These are phyloP conservation scores for Kernera saxatilis DNA, from an alignment of 345 rosid species.

Conservation along the genomic window DNA sequence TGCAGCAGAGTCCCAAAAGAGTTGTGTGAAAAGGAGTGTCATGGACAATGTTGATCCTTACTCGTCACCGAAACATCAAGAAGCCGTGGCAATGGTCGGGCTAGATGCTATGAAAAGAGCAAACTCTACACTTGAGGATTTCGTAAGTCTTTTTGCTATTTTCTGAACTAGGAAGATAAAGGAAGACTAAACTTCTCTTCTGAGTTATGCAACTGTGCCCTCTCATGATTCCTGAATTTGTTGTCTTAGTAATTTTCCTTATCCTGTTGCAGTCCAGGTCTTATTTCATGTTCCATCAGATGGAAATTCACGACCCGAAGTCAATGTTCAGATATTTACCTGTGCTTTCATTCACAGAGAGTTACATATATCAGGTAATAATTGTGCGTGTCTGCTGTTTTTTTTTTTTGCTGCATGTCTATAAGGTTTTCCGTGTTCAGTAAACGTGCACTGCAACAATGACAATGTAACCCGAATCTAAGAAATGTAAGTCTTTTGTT, in stretches of 20 bases:
- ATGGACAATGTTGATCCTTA: neutral
- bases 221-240: neutral
- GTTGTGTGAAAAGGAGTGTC: constrained; percentile 14
- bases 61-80: neutral
- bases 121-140: constrained; percentile 90
- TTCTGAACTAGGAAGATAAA: neutral
- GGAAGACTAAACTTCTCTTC: neutral
- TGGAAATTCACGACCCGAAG: constrained; percentile 56
- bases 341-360: constrained; percentile 66
- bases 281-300: constrained; percentile 85
- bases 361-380: constrained; percentile 81
- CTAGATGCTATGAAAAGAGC: constrained; percentile 82
- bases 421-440: neutral
- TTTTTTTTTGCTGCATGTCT: neutral
- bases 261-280: constrained; percentile 72
- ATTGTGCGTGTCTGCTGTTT: neutral
- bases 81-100: constrained; percentile 47
- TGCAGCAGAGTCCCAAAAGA: constrained; percentile 17
- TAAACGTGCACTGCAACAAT: neutral
- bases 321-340: constrained; percentile 64
- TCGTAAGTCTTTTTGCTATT: constrained; percentile 44
- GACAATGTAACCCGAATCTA: neutral
- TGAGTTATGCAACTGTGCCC: neutral
- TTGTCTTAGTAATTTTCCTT: neutral
- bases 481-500: constrained; percentile 1